Percentiles rank a stretch among this genome's conserved stretches.
phyloP scores from a whole-genome alignment of 2,329 filamentous ascomycete genomes.

The Fusarium citri region DNA sequence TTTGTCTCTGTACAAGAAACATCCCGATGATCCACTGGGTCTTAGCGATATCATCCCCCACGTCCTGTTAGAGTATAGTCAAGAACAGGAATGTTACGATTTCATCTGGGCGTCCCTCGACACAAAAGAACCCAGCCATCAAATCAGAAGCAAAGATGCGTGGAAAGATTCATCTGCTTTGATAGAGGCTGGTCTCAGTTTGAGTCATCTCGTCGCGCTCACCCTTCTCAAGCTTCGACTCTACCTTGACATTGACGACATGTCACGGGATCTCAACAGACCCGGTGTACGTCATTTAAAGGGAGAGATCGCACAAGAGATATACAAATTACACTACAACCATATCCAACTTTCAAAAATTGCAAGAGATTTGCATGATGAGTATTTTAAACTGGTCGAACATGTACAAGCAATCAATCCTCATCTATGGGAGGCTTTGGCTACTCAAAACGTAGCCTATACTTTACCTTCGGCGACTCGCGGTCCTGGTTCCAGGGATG shows the following conservation, averaged over 20 bases:
- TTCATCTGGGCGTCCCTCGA: not conserved
- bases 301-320: not conserved
- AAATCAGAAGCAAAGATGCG: not conserved
- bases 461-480: accelerated
- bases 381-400: not conserved
- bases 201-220: not conserved
- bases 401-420: not conserved
- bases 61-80: not conserved
- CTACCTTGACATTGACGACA: not conserved
- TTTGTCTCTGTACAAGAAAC: not conserved
- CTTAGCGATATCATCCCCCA: not conserved
- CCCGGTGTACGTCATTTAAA: too few relatives aligned
- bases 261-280: not conserved
- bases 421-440: not conserved
- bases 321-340: not conserved
- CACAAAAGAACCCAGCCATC: too few relatives aligned
- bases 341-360: accelerated
- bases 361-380: accelerated
- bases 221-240: not conserved
- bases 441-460: not conserved
- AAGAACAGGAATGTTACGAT: not conserved
- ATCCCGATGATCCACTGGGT: not conserved
- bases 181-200: not conserved
- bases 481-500: not conserved
- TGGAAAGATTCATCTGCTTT: not conserved